A percentile compares a stretch with the other conserved stretches of the same genome.
Conservation (phyloP, 1,284 basidiomycete species). For the Inonotus obliquus region DNA sequence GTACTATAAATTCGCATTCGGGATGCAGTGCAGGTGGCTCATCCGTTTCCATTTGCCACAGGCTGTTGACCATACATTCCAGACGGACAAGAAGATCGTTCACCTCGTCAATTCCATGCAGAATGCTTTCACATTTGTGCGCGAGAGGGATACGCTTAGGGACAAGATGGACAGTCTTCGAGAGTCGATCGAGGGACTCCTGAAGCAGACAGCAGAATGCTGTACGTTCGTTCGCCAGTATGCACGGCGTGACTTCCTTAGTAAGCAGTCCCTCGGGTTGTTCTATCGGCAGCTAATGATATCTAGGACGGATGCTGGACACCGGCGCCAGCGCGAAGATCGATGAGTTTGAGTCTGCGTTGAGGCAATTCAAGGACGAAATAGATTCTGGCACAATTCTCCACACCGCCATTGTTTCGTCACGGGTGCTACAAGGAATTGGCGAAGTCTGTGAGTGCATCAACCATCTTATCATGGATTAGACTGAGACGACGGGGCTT, state of each 20-base stretch:
- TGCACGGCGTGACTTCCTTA: background rate
- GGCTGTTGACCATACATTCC: background rate
- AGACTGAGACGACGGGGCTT: too few species aligned
- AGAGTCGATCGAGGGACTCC: background rate
- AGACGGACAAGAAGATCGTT: too few species aligned
- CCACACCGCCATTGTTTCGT: background rate
- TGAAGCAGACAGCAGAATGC: background rate
- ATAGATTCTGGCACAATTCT: background rate
- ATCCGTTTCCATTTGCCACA: too few species aligned
- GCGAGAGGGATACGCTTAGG: background rate
- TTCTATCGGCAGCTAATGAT: background rate
- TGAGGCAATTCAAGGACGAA: background rate
- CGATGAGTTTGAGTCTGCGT: background rate
- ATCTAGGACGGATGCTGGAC: background rate
- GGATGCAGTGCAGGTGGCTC: too few species aligned
- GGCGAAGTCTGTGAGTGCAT: too few species aligned
- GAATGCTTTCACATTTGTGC: background rate
- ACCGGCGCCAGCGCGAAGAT: background rate
- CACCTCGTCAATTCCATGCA: too few species aligned
- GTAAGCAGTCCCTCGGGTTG: background rate
- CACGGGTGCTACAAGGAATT: background rate
- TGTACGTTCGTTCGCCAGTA: background rate
- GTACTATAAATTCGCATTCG: background rate
- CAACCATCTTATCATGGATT: too few species aligned
- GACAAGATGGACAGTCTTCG: background rate